Evolutionary conservation across 2,329 filamentous ascomycete species (phyloP), one percentile per base, ranked within the genome.

Genomic region (Helicocarpus griseus): DNA sequence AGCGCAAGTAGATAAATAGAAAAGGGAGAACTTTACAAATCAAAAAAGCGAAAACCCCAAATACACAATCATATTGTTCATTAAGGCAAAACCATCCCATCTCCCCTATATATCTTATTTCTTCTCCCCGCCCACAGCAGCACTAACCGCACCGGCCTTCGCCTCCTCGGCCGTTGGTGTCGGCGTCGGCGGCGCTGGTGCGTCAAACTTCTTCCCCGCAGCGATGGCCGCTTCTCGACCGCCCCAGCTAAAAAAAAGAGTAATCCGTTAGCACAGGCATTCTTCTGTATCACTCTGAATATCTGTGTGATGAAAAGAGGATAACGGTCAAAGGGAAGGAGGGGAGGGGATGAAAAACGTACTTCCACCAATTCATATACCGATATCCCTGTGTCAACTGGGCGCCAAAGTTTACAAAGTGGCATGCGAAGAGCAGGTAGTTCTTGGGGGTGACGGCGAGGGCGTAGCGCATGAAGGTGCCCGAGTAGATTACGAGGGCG

Each of bases 371-470:
- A 60, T 77, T 76, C 56, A 81, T 55, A 63, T 80, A 85, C 50
- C 81, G 73, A 69, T 82, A 83, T 53, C 74, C 79, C 65, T 85
- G 81, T 29, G 76, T 77, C 41, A 72, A 58, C 67, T 85, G 81
- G 43, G 79, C 78, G 57, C 68, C 69, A 68, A 81, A 83, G 70
- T 85, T 85, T 69, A 83, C 75, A 54, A 79, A 69, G 68, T 85
- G 81, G 72, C 81, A 84, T 57, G 77, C 81, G 67, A 85, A 84
- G 51, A 85, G 78, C 57, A 85, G 79, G 71, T 83, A 83, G 71
- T 85, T 85, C 61, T 73, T 74, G 38, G 81, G 81, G 14, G 72
- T 72, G 52, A 85, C 79, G 55, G 81, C 81, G 56, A 85, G 65
- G 53, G 81, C 71, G 71, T 84, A 85, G 65, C 81, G 80, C 80